A percentile compares a stretch with the other conserved stretches of the same genome.
phyloP scores from a whole-genome alignment of 2,329 filamentous ascomycete species.

The Hymenoscyphus salicellus region DNA sequence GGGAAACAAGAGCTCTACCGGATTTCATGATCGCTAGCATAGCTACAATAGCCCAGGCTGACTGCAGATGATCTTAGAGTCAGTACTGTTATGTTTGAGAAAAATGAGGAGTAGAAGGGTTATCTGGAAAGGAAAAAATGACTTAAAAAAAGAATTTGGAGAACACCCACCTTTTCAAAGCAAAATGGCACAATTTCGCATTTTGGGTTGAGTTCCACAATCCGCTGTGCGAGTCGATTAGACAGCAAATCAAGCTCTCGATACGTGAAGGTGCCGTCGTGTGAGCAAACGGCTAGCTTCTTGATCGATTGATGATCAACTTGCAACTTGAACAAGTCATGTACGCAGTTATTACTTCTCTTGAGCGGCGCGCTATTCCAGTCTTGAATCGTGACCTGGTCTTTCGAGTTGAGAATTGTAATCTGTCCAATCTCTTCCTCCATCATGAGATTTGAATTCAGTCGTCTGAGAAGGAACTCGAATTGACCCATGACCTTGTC shows the following conservation, averaged over 20 bases:
- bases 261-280: constrained; percentile 21
- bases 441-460: constrained; percentile 7
- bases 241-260: constrained; percentile 17
- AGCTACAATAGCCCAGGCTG: constrained; percentile 18
- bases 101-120: too few species aligned
- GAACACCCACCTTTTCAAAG: constrained; percentile 30
- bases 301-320: not conserved
- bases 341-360: constrained; percentile 6
- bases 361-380: constrained; percentile 11
- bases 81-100: not conserved
- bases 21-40: constrained; percentile 34
- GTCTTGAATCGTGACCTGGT: constrained; percentile 2
- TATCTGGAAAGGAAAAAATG: not conserved
- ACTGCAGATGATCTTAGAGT: not conserved
- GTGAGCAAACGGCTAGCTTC: constrained; percentile 7
- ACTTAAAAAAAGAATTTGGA: too few species aligned
- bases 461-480: constrained; percentile 8
- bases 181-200: constrained; percentile 28
- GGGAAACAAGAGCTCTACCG: constrained; percentile 33
- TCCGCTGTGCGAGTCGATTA: constrained; percentile 9
- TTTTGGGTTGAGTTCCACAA: constrained; percentile 13
- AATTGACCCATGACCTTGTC: constrained; percentile 12
- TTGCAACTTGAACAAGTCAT: constrained; percentile 7
- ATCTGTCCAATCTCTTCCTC: constrained; percentile 10
- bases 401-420: constrained; percentile 7